Conservation (phyloP, 2,329 filamentous ascomycete species). For the Setomelanomma holmii region DNA sequence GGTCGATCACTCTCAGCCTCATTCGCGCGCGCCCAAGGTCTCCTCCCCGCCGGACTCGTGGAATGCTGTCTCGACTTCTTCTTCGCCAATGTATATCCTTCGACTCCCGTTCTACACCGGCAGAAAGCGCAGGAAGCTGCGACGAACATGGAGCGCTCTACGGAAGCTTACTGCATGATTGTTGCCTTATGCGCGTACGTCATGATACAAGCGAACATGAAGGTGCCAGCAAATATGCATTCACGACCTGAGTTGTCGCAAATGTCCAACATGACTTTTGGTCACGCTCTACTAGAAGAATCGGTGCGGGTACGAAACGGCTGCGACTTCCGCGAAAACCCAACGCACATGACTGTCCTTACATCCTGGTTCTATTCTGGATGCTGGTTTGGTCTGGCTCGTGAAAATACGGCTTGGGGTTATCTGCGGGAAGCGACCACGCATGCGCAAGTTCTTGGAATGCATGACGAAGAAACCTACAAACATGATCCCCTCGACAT, state of each 20-base stretch:
- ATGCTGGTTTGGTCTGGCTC: conserved; percentile 67
- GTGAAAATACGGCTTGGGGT: conserved; percentile 68
- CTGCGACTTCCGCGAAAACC: conserved; percentile 65
- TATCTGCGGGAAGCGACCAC: conserved; percentile 68
- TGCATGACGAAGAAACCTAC: conserved; percentile 67
- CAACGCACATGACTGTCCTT: conserved; percentile 63
- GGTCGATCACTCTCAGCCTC: conserved; percentile 51
- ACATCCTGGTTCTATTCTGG: conserved; percentile 69
- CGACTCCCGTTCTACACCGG: conserved; percentile 66
- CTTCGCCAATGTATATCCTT: conserved; percentile 69
- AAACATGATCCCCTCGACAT: conserved; percentile 58
- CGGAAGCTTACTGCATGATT: conserved; percentile 66
- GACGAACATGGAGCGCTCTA: conserved; percentile 57
- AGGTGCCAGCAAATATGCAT: conserved; percentile 53
- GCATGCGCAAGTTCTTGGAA: conserved; percentile 63
- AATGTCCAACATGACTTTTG: conserved; percentile 54
- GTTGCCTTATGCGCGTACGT: conserved; percentile 60
- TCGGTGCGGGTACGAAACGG: conserved; percentile 63
- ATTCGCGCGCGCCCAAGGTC: conserved; percentile 55
- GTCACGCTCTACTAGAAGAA: conserved; percentile 65
- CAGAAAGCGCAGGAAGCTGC: conserved; percentile 61
- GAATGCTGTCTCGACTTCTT: conserved; percentile 66
- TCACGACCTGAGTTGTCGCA: conserved; percentile 54
- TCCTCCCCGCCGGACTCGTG: conserved; percentile 60
- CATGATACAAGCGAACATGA: conserved; percentile 58